Conservation (phyloP, 2,329 filamentous ascomycete genomes). For the Thelonectria discophora region DNA sequence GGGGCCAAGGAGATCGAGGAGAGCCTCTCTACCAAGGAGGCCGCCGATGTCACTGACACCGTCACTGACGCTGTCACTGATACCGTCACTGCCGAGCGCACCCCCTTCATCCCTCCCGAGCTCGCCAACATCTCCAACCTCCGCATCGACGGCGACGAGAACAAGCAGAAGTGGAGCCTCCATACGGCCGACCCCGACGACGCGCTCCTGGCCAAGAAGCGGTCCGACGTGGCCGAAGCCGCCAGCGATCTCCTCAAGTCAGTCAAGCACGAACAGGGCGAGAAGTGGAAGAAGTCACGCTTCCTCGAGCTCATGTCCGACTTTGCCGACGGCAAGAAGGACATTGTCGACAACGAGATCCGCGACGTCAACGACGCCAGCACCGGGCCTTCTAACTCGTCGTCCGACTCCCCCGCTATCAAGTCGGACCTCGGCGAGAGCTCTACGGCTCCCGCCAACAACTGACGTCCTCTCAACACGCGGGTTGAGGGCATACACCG, state of each 20-base stretch:
- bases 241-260: slow-evolving; percentile 54
- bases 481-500: slow-evolving; percentile 1
- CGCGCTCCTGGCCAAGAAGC: slow-evolving; percentile 33
- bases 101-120: slow-evolving; percentile 40
- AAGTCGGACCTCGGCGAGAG: slow-evolving; percentile 33
- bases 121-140: slow-evolving; percentile 43
- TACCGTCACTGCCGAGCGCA: background rate
- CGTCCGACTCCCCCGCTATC: background rate
- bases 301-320: slow-evolving; percentile 57
- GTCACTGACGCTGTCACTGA: background rate
- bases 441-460: background rate
- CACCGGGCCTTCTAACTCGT: too few species aligned
- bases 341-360: slow-evolving; percentile 54
- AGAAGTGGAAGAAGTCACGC: slow-evolving; percentile 58
- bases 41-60: background rate
- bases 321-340: slow-evolving; percentile 55
- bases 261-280: slow-evolving; percentile 55
- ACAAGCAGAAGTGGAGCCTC: slow-evolving; percentile 24
- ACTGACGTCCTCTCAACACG: slow-evolving; percentile 30
- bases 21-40: slow-evolving; percentile 21
- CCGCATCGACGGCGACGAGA: slow-evolving; percentile 25
- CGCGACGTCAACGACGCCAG: slow-evolving; percentile 42
- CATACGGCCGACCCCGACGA: slow-evolving; percentile 16
- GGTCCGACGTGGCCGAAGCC: slow-evolving; percentile 53
- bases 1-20: slow-evolving; percentile 32